phyloP scores from a whole-genome alignment of 495 filamentous ascomycete species.

The Lasiosphaeria miniovina region DNA sequence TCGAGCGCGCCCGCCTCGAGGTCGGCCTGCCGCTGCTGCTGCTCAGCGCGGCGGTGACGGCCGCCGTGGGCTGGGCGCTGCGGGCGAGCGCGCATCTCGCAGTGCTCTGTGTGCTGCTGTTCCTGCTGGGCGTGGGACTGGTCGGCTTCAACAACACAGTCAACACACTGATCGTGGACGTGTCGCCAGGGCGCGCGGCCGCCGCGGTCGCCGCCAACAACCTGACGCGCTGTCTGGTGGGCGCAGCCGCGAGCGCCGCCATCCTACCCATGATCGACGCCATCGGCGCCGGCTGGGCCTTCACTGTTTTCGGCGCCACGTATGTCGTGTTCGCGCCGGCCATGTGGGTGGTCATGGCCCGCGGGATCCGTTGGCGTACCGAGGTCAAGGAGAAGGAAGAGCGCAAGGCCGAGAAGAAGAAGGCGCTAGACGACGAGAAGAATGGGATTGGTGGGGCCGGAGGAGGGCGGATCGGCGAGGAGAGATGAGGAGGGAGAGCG shows the following conservation, averaged over 20 bases:
- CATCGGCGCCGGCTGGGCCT: slow-evolving; percentile 68
- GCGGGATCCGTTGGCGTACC: slow-evolving; percentile 40
- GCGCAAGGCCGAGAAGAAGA: slow-evolving; percentile 12
- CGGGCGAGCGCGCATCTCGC: slow-evolving; percentile 33
- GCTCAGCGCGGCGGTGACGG: slow-evolving; percentile 35
- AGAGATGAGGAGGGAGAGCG: too few relatives aligned
- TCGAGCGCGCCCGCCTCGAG: slow-evolving; percentile 62
- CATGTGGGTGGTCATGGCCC: slow-evolving; percentile 41
- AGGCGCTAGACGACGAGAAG: slow-evolving; percentile 4
- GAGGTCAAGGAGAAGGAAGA: slow-evolving; percentile 20
- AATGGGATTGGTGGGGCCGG: background rate
- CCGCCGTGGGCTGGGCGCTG: slow-evolving; percentile 60
- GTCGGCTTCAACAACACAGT: slow-evolving; percentile 49
- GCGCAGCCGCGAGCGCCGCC: slow-evolving; percentile 62
- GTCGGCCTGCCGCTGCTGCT: slow-evolving; percentile 50
- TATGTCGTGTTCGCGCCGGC: slow-evolving; percentile 53
- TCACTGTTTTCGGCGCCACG: slow-evolving; percentile 59
- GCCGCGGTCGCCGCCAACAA: slow-evolving; percentile 72
- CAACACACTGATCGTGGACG: slow-evolving; percentile 61
- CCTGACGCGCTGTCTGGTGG: slow-evolving; percentile 63
- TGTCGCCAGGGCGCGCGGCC: slow-evolving; percentile 58
- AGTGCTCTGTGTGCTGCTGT: slow-evolving; percentile 53
- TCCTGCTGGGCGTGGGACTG: slow-evolving; percentile 49
- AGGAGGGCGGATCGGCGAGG: background rate
- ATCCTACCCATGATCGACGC: slow-evolving; percentile 63